These are phyloP conservation scores for Rosa hybrid DNA, from an alignment of 331 rosid genomes.

Conservation along the genomic window DNA sequence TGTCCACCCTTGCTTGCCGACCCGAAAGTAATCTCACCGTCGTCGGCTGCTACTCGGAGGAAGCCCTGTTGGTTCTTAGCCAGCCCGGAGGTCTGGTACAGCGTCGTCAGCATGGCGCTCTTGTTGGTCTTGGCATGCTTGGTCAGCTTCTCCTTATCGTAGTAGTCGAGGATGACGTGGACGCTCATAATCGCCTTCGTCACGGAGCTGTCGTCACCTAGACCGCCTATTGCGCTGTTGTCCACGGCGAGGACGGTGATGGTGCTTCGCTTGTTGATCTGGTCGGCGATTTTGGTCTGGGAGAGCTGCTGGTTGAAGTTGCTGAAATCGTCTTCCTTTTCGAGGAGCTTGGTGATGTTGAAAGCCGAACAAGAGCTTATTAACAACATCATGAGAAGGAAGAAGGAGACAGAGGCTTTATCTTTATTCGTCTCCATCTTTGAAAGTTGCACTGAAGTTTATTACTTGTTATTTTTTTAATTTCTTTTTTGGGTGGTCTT, in stretches of 20 bases:
- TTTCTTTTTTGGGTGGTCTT: background rate
- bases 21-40: slow-evolving; percentile 55
- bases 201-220: slow-evolving; percentile 29
- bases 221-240: slow-evolving; percentile 24
- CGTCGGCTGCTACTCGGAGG: slow-evolving; percentile 30
- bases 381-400: background rate
- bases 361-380: slow-evolving; percentile 26
- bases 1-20: slow-evolving; percentile 37
- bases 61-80: slow-evolving; percentile 55
- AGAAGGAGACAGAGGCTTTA: background rate
- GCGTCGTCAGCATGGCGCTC: slow-evolving; percentile 36
- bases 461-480: background rate
- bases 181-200: slow-evolving; percentile 47
- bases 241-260: slow-evolving; percentile 62
- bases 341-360: slow-evolving; percentile 46
- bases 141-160: slow-evolving; percentile 42
- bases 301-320: slow-evolving; percentile 42
- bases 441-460: background rate
- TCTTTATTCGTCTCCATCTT: background rate
- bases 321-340: slow-evolving; percentile 30
- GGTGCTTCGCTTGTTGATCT: slow-evolving; percentile 54
- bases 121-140: slow-evolving; percentile 4
- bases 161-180: slow-evolving; percentile 51
- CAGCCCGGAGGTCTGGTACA: slow-evolving; percentile 44
- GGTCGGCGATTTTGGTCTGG: slow-evolving; percentile 50